Conservation (phyloP, 1,284 basidiomycete genomes). For the Tranzscheliella williamsii region DNA sequence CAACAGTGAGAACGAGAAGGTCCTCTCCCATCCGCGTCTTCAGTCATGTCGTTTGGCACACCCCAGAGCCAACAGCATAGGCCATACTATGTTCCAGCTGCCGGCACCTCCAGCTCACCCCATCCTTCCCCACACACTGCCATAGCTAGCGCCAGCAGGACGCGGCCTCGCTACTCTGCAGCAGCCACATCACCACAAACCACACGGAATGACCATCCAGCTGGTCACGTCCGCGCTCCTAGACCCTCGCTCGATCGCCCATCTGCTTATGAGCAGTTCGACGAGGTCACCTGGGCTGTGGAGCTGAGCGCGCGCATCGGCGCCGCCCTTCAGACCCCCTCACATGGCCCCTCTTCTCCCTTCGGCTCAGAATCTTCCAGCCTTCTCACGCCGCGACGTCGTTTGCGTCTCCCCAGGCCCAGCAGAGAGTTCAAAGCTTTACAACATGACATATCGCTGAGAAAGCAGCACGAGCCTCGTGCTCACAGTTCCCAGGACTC, state of each 20-base stretch:
- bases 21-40: too few species aligned
- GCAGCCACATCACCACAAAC: too few species aligned
- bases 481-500: too few species aligned
- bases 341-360: not conserved
- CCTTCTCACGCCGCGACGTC: slow-evolving; percentile 4
- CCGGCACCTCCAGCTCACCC: not conserved
- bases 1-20: too few species aligned
- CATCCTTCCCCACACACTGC: not conserved
- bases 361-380: slow-evolving; percentile 3
- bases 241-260: slow-evolving; percentile 3
- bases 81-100: too few species aligned
- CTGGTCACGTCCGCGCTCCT: slow-evolving; percentile 3
- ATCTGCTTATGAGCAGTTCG: slow-evolving; percentile 37
- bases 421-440: slow-evolving; percentile 32
- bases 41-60: too few species aligned
- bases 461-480: too few species aligned
- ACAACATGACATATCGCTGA: slow-evolving; percentile 8
- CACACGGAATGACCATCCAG: not conserved
- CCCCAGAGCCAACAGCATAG: too few species aligned
- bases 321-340: slow-evolving; percentile 14
- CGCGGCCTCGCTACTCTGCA: slow-evolving; percentile 4
- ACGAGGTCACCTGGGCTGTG: slow-evolving; percentile 35
- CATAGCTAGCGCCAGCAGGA: not conserved
- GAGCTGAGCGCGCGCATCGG: slow-evolving; percentile 34
- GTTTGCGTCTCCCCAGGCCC: slow-evolving; percentile 24